Evolutionary conservation across 2,329 filamentous ascomycete species (phyloP), one percentile per base, ranked within the genome.

Genomic region (Sclerotinia nivalis): DNA sequence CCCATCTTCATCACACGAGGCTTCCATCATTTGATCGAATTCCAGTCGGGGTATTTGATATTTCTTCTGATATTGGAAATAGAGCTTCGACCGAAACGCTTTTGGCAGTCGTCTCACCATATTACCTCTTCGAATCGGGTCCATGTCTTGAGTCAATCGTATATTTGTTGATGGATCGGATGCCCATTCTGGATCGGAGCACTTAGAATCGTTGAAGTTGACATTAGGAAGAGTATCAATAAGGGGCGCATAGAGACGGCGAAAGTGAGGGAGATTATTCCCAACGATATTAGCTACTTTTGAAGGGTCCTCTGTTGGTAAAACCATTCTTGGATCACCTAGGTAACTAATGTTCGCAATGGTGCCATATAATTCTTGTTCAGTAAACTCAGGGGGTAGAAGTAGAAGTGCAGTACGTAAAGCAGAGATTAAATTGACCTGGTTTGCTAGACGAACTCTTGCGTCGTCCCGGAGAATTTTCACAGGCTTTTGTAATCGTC

Each of bases 401-500:
- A 99, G 87, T 0, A 99, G 86, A 1, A 99, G 86, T 0, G 96
- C 93, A 4, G 94, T 95, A 70, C 96, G 92, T 7, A 98, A 85
- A 3, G 96, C 96, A 12, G 95, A 95, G 56, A 98, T 87, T 25
- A 99, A 86, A 79, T 99, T 99, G 80, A 96, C 91, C 80, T 99
- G 96, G 80, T 99, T 98, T 6, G 95, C 93, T 45, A 98, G 87
- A 45, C 96, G 92, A 54, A 99, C 93, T 64, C 90, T 90, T 0
- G 96, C 93, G 77, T 99, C 93, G 79, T 99, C 96, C 65, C 94
- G 91, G 25, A 99, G 86, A 74, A 99, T 98, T 83, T 99, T 98
- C 80, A 97, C 96, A 1, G 96, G 96, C 80, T 99, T 99, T 73
- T 99, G 96, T 66, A 99, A 85, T 47, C 96, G 91, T 5, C 96